Percentiles rank a stretch among this genome's conserved stretches.
Evolutionary conservation across 345 rosid genomes (phyloP).

Genomic region (Isatis tinctoria): DNA sequence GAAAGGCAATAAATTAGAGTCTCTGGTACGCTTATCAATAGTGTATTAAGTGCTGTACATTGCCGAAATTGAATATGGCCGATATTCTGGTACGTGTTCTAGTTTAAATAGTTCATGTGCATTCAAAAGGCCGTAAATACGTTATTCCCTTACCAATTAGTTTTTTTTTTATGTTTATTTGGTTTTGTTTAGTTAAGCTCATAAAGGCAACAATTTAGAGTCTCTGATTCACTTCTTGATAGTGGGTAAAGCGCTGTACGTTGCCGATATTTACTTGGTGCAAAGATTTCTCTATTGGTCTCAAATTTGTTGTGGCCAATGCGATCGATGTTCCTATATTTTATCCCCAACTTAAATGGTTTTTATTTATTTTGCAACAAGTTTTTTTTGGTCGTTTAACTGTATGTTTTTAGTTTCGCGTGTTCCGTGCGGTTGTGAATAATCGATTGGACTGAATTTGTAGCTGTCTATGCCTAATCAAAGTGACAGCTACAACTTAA

Average conservation of each 20-base stretch:
- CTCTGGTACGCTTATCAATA: conserved; percentile 49
- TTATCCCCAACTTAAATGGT: too few relatives aligned
- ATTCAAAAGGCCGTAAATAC: conserved; percentile 45
- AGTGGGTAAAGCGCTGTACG: conserved; percentile 31
- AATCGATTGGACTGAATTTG: too few relatives aligned
- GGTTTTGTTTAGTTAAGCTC: background rate
- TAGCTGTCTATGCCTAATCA: too few relatives aligned
- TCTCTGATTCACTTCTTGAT: conserved; percentile 19
- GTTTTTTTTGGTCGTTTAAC: too few relatives aligned
- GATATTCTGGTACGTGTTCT: conserved; percentile 47
- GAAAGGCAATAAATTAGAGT: conserved; percentile 74
- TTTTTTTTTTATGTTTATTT: background rate
- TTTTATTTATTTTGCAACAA: too few relatives aligned
- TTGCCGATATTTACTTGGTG: conserved; percentile 16
- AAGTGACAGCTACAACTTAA: too few relatives aligned
- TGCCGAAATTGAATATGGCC: conserved; percentile 45
- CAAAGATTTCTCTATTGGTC: background rate
- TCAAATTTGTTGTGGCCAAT: background rate
- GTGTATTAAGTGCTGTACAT: conserved; percentile 72
- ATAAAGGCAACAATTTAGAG: conserved; percentile 27
- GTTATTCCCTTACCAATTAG: background rate
- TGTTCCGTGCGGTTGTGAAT: too few relatives aligned
- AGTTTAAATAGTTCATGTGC: conserved; percentile 26
- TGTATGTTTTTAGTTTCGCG: too few relatives aligned
- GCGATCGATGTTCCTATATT: background rate